Percentiles rank a stretch among this genome's conserved stretches.
These are phyloP conservation scores for Irpex sp. DNA, from an alignment of 1,284 basidiomycete genomes.

Conservation along the genomic window DNA sequence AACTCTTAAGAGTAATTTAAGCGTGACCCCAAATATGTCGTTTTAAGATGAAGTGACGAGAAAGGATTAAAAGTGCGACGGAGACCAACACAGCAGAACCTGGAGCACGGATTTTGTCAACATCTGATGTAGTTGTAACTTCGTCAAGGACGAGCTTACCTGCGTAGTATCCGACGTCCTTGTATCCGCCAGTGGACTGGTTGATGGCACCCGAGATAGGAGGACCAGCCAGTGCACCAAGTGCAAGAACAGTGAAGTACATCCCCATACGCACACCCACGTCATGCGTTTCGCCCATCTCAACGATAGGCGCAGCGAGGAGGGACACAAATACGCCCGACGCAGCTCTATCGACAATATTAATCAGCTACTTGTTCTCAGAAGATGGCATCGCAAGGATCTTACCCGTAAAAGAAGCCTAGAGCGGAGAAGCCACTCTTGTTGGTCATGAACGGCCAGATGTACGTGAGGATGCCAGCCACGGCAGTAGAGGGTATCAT, in stretches of 20 bases:
- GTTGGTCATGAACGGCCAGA: constrained; percentile 50
- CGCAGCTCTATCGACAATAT: constrained; percentile 31
- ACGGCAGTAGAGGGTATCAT: constrained; percentile 47
- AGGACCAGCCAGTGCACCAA: constrained; percentile 46
- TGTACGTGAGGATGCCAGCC: constrained; percentile 47
- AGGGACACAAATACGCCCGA: constrained; percentile 55
- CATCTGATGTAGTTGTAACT: background rate
- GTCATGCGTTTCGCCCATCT: constrained; percentile 53
- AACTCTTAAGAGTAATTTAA: background rate
- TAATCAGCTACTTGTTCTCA: background rate
- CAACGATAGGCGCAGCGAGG: constrained; percentile 48
- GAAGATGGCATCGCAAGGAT: constrained; percentile 2
- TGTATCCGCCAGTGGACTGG: constrained; percentile 36
- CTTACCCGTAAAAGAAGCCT: constrained; percentile 48
- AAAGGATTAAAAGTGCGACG: constrained; percentile 6
- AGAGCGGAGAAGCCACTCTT: constrained; percentile 37
- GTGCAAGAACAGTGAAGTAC: constrained; percentile 43
- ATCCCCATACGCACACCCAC: constrained; percentile 57
- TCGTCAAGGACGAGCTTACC: constrained; percentile 28
- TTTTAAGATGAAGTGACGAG: constrained; percentile 5
- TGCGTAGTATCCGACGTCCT: constrained; percentile 56
- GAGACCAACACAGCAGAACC: constrained; percentile 8
- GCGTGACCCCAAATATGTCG: constrained; percentile 4
- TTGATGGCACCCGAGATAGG: constrained; percentile 57
- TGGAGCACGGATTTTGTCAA: background rate